Percentiles rank a stretch among this genome's conserved stretches.
phyloP scores from a whole-genome alignment of 2,329 filamentous ascomycete genomes.

The Colletotrichum siamense region DNA sequence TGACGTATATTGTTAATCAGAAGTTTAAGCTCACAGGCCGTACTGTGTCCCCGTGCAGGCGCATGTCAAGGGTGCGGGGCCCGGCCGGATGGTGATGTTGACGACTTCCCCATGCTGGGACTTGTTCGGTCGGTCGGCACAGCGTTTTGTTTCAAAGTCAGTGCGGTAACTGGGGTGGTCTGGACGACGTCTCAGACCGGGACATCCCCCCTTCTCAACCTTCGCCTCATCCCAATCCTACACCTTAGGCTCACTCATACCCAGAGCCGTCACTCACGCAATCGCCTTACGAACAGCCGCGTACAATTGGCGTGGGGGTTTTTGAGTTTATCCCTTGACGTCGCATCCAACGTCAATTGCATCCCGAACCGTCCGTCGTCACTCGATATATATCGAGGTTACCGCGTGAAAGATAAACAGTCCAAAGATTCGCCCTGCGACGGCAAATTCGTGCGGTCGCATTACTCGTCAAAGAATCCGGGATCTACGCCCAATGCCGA shows the following conservation, averaged over 20 bases:
- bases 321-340: conserved; percentile 14
- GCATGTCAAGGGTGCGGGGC: neutral
- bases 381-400: neutral
- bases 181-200: conserved; percentile 10
- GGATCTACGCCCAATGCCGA: neutral
- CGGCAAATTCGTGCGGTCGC: neutral
- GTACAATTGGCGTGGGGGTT: neutral
- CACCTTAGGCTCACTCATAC: neutral
- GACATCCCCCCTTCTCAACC: neutral
- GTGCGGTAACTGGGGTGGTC: conserved; percentile 4
- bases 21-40: neutral
- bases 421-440: neutral
- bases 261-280: neutral
- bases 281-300: conserved; percentile 1
- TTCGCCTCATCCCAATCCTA: conserved; percentile 1
- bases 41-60: neutral
- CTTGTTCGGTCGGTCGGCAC: neutral
- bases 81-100: neutral
- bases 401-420: neutral
- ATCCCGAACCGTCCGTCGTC: neutral
- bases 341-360: neutral
- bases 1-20: neutral
- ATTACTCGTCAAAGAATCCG: neutral
- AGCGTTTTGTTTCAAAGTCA: conserved; percentile 16
- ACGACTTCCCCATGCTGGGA: neutral